phyloP scores from a whole-genome alignment of 495 filamentous ascomycete genomes.

The Penicillium pancosmium region DNA sequence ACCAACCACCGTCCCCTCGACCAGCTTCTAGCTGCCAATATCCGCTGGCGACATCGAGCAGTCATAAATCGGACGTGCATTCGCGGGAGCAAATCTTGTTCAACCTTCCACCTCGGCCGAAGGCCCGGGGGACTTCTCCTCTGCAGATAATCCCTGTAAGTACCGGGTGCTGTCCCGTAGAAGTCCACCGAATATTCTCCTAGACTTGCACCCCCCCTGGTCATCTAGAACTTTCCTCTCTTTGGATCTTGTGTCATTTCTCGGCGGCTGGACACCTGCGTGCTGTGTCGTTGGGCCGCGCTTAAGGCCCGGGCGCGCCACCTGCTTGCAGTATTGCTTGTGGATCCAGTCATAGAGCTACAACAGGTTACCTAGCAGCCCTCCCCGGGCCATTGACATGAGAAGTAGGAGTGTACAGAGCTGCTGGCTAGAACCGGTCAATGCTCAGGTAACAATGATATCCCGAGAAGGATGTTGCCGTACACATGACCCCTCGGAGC shows the following conservation, averaged over 20 bases:
- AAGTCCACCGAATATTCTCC: constrained; percentile 28
- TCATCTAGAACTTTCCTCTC: constrained; percentile 20
- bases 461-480: neutral
- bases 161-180: neutral
- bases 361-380: constrained; percentile 23
- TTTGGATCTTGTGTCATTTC: constrained; percentile 9
- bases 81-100: constrained; percentile 19
- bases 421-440: constrained; percentile 2
- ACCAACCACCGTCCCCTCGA: constrained; percentile 20
- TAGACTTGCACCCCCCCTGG: constrained; percentile 1
- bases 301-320: constrained; percentile 21
- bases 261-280: constrained; percentile 20
- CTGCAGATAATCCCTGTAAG: neutral
- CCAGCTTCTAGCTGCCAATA: constrained; percentile 20
- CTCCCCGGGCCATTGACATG: constrained; percentile 12
- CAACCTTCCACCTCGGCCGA: constrained; percentile 16
- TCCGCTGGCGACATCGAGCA: constrained; percentile 25
- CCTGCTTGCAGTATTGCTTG: constrained; percentile 7
- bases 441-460: constrained; percentile 1
- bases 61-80: constrained; percentile 20
- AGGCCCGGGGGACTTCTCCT: constrained; percentile 9
- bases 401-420: constrained; percentile 10
- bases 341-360: constrained; percentile 17
- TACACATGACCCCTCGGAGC: neutral
- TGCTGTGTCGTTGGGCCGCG: constrained; percentile 24